phyloP scores from a whole-genome alignment of 2,329 filamentous ascomycete genomes.

The Fusarium sambucinum region DNA sequence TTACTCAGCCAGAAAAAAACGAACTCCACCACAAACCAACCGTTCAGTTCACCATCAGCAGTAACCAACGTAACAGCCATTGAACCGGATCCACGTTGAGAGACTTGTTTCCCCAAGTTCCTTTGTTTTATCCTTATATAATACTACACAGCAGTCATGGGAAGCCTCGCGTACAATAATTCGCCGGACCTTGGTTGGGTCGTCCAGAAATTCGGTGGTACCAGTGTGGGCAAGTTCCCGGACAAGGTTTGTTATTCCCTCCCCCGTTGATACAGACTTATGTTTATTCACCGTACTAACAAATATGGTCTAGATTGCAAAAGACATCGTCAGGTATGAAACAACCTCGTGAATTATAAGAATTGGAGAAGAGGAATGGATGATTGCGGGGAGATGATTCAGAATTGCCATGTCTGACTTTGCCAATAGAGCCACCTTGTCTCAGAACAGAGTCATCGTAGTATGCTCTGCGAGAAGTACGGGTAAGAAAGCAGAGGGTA shows the following conservation, averaged over 20 bases:
- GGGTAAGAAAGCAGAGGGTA: constrained; percentile 93
- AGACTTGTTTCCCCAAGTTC: background rate
- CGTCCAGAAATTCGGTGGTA: constrained; percentile 95
- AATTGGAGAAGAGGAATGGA: background rate
- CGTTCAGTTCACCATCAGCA: constrained; percentile 4
- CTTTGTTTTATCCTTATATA: background rate
- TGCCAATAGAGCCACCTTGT: constrained; percentile 61
- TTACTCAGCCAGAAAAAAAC: constrained; percentile 47
- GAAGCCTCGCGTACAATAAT: constrained; percentile 52
- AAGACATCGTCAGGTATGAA: constrained; percentile 59
- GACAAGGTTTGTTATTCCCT: constrained; percentile 65
- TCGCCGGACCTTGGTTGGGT: constrained; percentile 73
- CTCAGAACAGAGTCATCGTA: constrained; percentile 82
- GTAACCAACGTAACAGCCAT: constrained; percentile 7
- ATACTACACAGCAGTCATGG: constrained; percentile 46
- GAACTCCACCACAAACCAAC: constrained; percentile 24
- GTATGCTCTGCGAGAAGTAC: constrained; percentile 97
- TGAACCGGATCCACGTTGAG: constrained; percentile 4
- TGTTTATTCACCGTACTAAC: constrained; percentile 18
- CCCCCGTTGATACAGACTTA: background rate
- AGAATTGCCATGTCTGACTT: constrained; percentile 32
- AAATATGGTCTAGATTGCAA: constrained; percentile 53
- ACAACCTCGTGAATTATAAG: constrained; percentile 2
- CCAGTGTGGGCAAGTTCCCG: constrained; percentile 94
- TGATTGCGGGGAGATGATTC: constrained; percentile 16